phyloP scores from a whole-genome alignment of 495 filamentous ascomycete species.

The Massariosphaeria phaeospora region DNA sequence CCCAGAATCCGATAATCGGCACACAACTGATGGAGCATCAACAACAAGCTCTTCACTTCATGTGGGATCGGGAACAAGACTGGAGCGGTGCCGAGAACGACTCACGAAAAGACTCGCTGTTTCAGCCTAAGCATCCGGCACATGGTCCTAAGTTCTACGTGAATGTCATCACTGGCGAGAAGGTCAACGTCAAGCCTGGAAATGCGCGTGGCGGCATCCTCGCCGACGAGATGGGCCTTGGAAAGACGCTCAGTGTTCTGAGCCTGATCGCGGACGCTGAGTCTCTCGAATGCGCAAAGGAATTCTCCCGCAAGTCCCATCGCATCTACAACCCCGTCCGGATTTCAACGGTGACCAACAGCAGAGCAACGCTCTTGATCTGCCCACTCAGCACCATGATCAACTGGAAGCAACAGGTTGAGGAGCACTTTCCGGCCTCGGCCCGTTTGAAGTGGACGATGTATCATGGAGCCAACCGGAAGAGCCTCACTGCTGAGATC shows the following conservation, averaged over 20 bases:
- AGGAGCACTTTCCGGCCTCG: slow-evolving; percentile 63
- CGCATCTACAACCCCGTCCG: slow-evolving; percentile 35
- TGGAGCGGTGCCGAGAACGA: slow-evolving; percentile 52
- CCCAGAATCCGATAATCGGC: slow-evolving; percentile 54
- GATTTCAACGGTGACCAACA: slow-evolving; percentile 50
- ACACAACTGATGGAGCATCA: slow-evolving; percentile 81
- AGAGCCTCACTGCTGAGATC: slow-evolving; percentile 51
- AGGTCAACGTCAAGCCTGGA: slow-evolving; percentile 58
- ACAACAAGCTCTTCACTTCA: slow-evolving; percentile 84
- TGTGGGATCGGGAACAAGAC: slow-evolving; percentile 72
- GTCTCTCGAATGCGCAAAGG: slow-evolving; percentile 54
- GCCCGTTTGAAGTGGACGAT: slow-evolving; percentile 60
- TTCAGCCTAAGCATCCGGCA: slow-evolving; percentile 47
- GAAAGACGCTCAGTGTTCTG: slow-evolving; percentile 87
- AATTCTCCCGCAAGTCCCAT: slow-evolving; percentile 50
- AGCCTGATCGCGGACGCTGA: slow-evolving; percentile 56
- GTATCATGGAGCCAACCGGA: slow-evolving; percentile 77
- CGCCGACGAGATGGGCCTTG: slow-evolving; percentile 97
- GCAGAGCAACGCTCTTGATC: slow-evolving; percentile 79
- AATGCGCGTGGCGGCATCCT: slow-evolving; percentile 80
- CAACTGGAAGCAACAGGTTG: slow-evolving; percentile 90
- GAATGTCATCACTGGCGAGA: slow-evolving; percentile 76
- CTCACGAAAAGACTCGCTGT: slow-evolving; percentile 64
- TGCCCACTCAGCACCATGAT: slow-evolving; percentile 81
- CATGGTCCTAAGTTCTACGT: slow-evolving; percentile 60